Base-by-base conservation (phyloP, 139 green algal genomes). In the Gonium pectorale region DNA sequence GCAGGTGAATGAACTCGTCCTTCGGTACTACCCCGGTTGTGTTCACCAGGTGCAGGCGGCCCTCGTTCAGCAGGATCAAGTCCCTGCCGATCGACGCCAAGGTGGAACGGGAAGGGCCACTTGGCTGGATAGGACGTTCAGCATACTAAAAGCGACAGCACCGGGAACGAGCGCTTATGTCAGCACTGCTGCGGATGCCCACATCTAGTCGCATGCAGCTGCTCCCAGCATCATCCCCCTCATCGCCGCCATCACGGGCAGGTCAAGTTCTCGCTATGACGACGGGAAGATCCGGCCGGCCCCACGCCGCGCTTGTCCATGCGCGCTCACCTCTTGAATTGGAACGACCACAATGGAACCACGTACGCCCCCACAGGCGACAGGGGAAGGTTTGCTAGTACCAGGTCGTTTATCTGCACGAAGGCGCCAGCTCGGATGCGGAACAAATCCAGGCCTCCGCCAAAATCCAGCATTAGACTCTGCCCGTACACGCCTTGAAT, bases 291-390 rank as follows among this genome's bases (percentile, higher is more conserved):
- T n/a, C n/a, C n/a, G n/a, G n/a, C n/a, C n/a, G n/a, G n/a, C n/a
- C n/a, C n/a, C n/a, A n/a, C n/a, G n/a, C n/a, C n/a, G n/a, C n/a
- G n/a, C n/a, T n/a, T n/a, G n/a, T n/a, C 49, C 49, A 13, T 26
- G 17, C 13, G 49, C 22, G 24, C 70, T 79, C 43, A 73, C 77
- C 77, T 35, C 11, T 40, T 17, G 60, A 52, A 83, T 3, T 83
- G 49, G 59, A 83, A 83, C 13, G 43, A 17, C 77, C 77, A 83
- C 9, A 83, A 74, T 19, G 77, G 77, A 27, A 83, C 77, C 62
- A 37, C 49, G 62, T 62, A 83, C 5, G 52, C 6, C n/a, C 31
- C 60, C 77, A 64, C 62, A 7, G 77, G 77, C 43, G 41, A 22
- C n/a, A 83, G 49, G n/a, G 62, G 22, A 1, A 83, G 62, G 43